These are phyloP conservation scores for Diplocarpon mali DNA, from an alignment of 2,329 filamentous ascomycete genomes.

Conservation along the genomic window DNA sequence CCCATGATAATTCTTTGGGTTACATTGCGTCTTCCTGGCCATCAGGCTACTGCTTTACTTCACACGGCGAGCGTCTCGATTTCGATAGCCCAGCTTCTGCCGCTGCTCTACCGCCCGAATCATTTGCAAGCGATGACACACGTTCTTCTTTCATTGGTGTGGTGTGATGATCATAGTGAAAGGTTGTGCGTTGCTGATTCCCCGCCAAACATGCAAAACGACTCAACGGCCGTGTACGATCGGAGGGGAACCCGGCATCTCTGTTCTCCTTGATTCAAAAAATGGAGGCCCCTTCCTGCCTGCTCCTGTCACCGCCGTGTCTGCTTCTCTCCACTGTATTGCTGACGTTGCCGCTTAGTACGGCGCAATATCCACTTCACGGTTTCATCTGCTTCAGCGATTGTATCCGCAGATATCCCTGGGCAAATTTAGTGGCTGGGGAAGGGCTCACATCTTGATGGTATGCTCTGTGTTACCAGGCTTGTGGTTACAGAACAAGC, in stretches of 20 bases:
- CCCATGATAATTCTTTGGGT: too few species aligned
- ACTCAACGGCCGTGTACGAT: too few species aligned
- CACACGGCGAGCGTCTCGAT: too few species aligned
- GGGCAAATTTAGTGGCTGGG: constrained; percentile 12
- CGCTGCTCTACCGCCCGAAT: too few species aligned
- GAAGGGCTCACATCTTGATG: constrained; percentile 17
- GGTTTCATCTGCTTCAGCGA: constrained; percentile 6
- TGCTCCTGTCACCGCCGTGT: constrained; percentile 5
- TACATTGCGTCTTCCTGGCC: too few species aligned
- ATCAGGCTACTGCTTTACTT: too few species aligned
- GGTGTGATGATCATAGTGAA: too few species aligned
- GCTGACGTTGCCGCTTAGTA: background rate
- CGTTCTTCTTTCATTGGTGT: too few species aligned
- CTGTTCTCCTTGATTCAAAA: background rate
- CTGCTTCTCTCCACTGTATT: constrained; percentile 3
- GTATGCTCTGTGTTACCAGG: constrained; percentile 19
- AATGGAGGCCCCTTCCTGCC: background rate
- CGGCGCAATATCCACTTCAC: constrained; percentile 1
- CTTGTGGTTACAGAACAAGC: constrained; percentile 15
- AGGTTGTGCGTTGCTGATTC: too few species aligned
- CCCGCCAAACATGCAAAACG: too few species aligned
- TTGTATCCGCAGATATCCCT: constrained; percentile 13
- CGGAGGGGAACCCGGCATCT: background rate
- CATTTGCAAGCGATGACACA: too few species aligned
- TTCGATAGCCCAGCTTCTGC: too few species aligned